phyloP scores from a whole-genome alignment of 2,329 filamentous ascomycete species.

The Botrytis fabae region DNA sequence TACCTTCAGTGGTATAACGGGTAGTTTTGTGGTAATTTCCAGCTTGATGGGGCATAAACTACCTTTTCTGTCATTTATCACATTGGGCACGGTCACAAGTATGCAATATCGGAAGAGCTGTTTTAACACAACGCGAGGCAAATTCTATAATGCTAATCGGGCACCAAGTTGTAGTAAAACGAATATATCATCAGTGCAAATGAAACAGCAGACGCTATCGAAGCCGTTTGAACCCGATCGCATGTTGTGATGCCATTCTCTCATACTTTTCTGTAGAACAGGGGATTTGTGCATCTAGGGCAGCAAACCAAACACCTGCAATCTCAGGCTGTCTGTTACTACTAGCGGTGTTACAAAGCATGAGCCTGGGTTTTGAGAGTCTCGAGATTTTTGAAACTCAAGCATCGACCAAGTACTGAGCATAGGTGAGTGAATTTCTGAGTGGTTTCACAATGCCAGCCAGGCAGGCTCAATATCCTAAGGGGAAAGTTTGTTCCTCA shows the following conservation, averaged over 20 bases:
- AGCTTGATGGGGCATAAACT: not conserved
- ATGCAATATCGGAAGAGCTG: not conserved
- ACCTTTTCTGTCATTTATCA: conserved; percentile 13
- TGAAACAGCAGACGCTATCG: not conserved
- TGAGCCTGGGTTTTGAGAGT: not conserved
- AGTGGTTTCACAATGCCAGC: not conserved
- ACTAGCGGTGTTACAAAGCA: not conserved
- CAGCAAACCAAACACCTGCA: not conserved
- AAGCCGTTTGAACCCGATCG: not conserved
- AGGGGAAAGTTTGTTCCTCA: not conserved
- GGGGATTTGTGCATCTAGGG: not conserved
- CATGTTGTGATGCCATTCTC: not conserved
- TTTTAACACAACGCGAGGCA: conserved; percentile 2
- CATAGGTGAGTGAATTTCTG: not conserved
- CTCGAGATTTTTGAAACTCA: too few species aligned
- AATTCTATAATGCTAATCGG: not conserved
- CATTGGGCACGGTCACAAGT: not conserved
- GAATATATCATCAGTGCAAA: not conserved
- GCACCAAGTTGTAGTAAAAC: not conserved
- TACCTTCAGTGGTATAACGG: not conserved
- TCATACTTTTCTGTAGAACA: not conserved
- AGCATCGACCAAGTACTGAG: not conserved
- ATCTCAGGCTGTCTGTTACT: not conserved
- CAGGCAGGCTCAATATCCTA: not conserved
- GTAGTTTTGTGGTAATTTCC: not conserved